phyloP scores from a whole-genome alignment of 441 rosid species.

The Bruguiera hainesii region DNA sequence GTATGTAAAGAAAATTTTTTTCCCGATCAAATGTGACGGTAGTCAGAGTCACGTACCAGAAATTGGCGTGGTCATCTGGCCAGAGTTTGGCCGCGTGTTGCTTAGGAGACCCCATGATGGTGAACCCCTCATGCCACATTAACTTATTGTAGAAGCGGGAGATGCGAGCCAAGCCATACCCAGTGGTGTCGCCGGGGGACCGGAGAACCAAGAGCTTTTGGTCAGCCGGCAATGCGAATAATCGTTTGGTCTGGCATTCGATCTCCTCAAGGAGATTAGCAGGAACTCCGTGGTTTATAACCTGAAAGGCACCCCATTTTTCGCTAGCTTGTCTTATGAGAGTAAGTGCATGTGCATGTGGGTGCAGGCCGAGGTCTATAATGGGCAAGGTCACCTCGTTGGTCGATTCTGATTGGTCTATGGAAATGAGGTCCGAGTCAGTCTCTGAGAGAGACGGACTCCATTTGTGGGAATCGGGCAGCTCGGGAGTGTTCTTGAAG shows the following conservation, averaged over 20 bases:
- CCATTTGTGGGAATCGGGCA: slow-evolving; percentile 49
- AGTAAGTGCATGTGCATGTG: slow-evolving; percentile 35
- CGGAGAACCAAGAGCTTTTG: slow-evolving; percentile 58
- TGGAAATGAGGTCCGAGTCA: not conserved
- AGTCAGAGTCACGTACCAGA: slow-evolving; percentile 40
- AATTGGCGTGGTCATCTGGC: slow-evolving; percentile 45
- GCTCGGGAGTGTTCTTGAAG: slow-evolving; percentile 19
- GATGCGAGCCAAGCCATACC: slow-evolving; percentile 71
- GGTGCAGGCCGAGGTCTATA: slow-evolving; percentile 39
- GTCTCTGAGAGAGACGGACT: not conserved
- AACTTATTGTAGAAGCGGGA: slow-evolving; percentile 55
- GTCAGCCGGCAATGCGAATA: slow-evolving; percentile 52
- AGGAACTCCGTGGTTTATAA: slow-evolving; percentile 67
- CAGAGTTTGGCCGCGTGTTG: slow-evolving; percentile 63
- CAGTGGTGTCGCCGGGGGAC: slow-evolving; percentile 48
- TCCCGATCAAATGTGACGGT: not conserved
- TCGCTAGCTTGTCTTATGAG: slow-evolving; percentile 54
- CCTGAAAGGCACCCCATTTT: slow-evolving; percentile 71
- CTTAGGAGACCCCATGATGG: slow-evolving; percentile 54
- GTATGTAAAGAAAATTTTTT: too few relatives aligned
- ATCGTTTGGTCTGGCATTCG: slow-evolving; percentile 29
- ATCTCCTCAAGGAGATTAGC: slow-evolving; percentile 33
- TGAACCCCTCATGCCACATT: slow-evolving; percentile 93
- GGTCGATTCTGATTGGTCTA: not conserved
- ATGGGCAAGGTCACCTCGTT: slow-evolving; percentile 35